Conservation (phyloP, 306 rosid genomes). For the Myrica gale region DNA sequence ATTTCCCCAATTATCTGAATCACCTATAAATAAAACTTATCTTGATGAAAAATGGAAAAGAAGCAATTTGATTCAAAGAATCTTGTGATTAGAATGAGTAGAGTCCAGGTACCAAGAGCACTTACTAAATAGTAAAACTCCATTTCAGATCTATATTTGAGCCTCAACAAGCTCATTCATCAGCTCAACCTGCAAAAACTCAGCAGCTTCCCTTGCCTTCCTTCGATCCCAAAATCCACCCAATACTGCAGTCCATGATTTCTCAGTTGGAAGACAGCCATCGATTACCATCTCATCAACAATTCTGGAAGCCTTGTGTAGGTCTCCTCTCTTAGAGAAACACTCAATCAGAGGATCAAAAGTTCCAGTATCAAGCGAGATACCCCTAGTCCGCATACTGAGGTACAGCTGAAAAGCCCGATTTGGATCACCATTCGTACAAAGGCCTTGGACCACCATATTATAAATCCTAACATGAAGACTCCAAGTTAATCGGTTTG, state of each 20-base stretch:
- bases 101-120: background rate
- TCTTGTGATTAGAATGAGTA: background rate
- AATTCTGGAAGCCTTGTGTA: constrained; percentile 63
- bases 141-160: constrained; percentile 27
- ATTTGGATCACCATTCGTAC: constrained; percentile 35
- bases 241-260: constrained; percentile 58
- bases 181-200: constrained; percentile 52
- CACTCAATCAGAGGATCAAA: constrained; percentile 52
- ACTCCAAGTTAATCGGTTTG: constrained; percentile 69
- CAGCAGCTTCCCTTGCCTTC: constrained; percentile 64
- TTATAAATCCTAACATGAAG: constrained; percentile 72
- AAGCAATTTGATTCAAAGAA: background rate
- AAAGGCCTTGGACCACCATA: constrained; percentile 72
- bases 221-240: constrained; percentile 65
- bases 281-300: constrained; percentile 77
- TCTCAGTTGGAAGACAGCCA: constrained; percentile 69
- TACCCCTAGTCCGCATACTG: constrained; percentile 71
- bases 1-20: no score
- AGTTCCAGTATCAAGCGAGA: constrained; percentile 49
- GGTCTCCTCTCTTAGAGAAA: constrained; percentile 63
- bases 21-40: no score
- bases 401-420: constrained; percentile 81
- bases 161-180: constrained; percentile 37
- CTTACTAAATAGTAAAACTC: constrained; percentile 5
- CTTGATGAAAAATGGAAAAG: no score